Evolutionary conservation across 805 yeast genomes (phyloP).

Genomic region (Ogataea paradorogensis): DNA sequence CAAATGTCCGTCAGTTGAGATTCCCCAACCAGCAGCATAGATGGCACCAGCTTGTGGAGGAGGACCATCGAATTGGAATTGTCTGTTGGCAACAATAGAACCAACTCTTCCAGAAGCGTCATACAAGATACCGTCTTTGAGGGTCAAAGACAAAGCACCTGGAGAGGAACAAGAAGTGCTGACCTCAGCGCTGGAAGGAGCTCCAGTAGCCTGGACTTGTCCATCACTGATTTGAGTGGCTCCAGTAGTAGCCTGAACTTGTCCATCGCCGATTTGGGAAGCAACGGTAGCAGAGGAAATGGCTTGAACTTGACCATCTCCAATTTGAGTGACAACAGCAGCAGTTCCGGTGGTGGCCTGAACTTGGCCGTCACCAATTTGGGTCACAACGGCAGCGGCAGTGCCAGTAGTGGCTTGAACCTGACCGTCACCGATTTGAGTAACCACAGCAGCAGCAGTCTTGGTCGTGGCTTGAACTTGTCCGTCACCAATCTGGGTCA

Average conservation of each 20-base stretch:
- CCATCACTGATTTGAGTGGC: conserved; percentile 44
- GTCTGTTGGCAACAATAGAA: conserved; percentile 60
- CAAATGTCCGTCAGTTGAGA: conserved; percentile 42
- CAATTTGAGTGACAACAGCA: conserved; percentile 20
- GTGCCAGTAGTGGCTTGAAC: conserved; percentile 19
- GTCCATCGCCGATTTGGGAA: conserved; percentile 45
- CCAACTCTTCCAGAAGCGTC: conserved; percentile 53
- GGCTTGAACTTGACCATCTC: conserved; percentile 32
- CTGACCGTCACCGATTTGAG: conserved; percentile 30
- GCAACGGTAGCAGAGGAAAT: conserved; percentile 35
- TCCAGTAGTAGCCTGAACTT: conserved; percentile 38
- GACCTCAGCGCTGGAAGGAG: conserved; percentile 25
- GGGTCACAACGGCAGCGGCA: conserved; percentile 21
- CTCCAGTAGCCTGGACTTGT: conserved; percentile 40
- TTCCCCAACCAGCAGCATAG: conserved; percentile 52
- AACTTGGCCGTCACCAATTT: conserved; percentile 30
- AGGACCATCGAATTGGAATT: conserved; percentile 65
- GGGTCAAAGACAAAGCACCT: conserved; percentile 42
- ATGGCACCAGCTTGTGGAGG: conserved; percentile 61
- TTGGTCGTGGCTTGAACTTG: conserved; percentile 38
- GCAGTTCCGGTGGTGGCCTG: conserved; percentile 22
- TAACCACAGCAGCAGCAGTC: conserved; percentile 17
- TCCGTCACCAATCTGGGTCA: conserved; percentile 43
- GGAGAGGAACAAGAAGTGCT: conserved; percentile 34
- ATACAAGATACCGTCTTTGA: conserved; percentile 41